Percentiles rank a stretch among this genome's conserved stretches.
These are phyloP conservation scores for Ensete glaucum DNA, from an alignment of 176 grass and related monocot species.

Conservation along the genomic window DNA sequence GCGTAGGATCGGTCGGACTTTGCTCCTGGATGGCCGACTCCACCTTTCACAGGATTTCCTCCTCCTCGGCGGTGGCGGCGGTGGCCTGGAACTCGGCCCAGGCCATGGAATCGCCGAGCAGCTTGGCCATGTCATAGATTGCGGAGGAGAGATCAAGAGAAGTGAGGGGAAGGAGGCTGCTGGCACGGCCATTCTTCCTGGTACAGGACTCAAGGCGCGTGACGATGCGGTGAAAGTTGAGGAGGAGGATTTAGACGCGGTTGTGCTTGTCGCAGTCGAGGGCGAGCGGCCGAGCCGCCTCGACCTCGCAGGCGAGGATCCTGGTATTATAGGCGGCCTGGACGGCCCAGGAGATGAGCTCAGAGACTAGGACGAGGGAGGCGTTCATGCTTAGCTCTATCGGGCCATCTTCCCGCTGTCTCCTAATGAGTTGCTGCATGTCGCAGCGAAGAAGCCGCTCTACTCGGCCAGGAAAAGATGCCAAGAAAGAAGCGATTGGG, in stretches of 20 bases:
- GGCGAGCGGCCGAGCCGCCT: background rate
- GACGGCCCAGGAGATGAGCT: no score
- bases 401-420: no score
- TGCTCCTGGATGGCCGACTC: background rate
- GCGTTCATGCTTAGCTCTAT: no score
- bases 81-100: background rate
- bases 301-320: background rate
- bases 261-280: background rate
- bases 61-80: background rate
- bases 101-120: background rate
- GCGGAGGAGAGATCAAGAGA: no score
- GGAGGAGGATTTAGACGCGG: background rate
- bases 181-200: background rate
- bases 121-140: no score
- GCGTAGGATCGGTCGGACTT: background rate
- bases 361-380: no score
- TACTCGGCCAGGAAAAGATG: no score
- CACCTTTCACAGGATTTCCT: background rate
- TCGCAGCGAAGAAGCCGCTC: no score
- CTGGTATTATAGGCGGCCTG: no score
- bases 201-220: background rate
- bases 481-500: no score
- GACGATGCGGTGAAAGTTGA: background rate
- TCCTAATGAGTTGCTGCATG: no score
- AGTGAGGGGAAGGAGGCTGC: no score